Percentiles rank a stretch among this genome's conserved stretches.
phyloP scores from a whole-genome alignment of 164 flowering plant genomes.

The Nymphaea colorata region DNA sequence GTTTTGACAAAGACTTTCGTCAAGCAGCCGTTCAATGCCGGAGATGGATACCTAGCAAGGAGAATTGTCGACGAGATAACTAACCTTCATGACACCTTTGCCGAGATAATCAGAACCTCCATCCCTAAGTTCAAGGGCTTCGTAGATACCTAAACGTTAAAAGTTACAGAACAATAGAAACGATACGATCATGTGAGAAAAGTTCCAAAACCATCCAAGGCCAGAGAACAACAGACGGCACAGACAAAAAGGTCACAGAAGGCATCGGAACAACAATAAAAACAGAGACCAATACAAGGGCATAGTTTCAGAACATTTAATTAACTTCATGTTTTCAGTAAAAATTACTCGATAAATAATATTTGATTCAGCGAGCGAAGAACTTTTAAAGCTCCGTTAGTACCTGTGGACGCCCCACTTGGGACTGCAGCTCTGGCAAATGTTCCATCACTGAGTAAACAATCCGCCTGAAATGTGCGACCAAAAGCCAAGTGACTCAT shows the following conservation, averaged over 20 bases:
- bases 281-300: too few relatives aligned
- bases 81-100: conserved; percentile 50
- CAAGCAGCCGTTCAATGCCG: too few relatives aligned
- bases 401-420: conserved; percentile 63
- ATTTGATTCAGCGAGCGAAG: too few relatives aligned
- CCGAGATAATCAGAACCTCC: conserved; percentile 53
- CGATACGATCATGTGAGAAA: not conserved
- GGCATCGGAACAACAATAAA: too few relatives aligned
- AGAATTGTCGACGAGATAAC: not conserved
- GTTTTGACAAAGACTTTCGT: not conserved
- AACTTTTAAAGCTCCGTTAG: not conserved
- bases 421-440: conserved; percentile 56
- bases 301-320: too few relatives aligned
- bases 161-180: too few relatives aligned
- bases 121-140: conserved; percentile 47
- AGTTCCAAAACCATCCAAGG: not conserved
- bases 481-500: not conserved
- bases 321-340: too few relatives aligned
- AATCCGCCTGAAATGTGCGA: conserved; percentile 28
- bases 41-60: too few relatives aligned
- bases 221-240: too few relatives aligned
- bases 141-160: conserved; percentile 26
- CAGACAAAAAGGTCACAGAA: too few relatives aligned
- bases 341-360: too few relatives aligned
- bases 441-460: conserved; percentile 28